A percentile compares a stretch with the other conserved stretches of the same genome.
These are phyloP conservation scores for Ceratorhiza oryzae-sativae DNA, from an alignment of 1,284 basidiomycete species.

Conservation along the genomic window DNA sequence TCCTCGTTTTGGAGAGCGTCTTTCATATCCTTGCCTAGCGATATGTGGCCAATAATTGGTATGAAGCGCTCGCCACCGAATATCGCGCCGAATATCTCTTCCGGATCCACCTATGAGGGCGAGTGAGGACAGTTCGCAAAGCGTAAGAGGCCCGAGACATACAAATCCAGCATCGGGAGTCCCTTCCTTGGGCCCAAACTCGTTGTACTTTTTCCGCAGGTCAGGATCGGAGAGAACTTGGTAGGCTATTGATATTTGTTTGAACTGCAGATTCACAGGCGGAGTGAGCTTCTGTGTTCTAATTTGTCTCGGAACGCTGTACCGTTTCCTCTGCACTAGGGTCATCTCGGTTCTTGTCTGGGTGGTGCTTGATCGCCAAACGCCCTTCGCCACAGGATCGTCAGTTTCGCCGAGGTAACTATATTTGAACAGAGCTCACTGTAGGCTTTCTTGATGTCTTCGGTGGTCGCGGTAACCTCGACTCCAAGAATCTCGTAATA, in stretches of 20 bases:
- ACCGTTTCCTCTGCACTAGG: conserved; percentile 85
- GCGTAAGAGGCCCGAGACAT: neutral
- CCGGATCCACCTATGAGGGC: conserved; percentile 63
- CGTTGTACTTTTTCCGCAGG: conserved; percentile 89
- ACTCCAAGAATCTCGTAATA: conserved; percentile 72
- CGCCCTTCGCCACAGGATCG: conserved; percentile 61
- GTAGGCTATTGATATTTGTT: conserved; percentile 87
- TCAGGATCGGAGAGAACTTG: conserved; percentile 77
- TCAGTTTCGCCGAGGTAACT: neutral
- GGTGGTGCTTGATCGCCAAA: conserved; percentile 91
- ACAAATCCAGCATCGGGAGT: conserved; percentile 73
- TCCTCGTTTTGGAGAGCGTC: conserved; percentile 89
- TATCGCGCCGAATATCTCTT: conserved; percentile 92
- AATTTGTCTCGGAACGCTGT: conserved; percentile 44
- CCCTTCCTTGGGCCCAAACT: conserved; percentile 78
- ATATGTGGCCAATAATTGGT: conserved; percentile 83
- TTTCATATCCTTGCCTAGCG: conserved; percentile 96
- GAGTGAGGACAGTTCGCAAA: neutral
- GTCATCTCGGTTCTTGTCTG: conserved; percentile 94
- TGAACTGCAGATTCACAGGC: conserved; percentile 59
- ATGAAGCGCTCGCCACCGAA: conserved; percentile 88
- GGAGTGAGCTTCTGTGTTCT: neutral
- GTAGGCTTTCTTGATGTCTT: conserved; percentile 97
- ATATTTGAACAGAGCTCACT: conserved; percentile 55
- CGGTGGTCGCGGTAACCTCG: conserved; percentile 73